Percentiles rank a stretch among this genome's conserved stretches.
phyloP scores from a whole-genome alignment of 805 yeast genomes.

The Ogataea trehalophila region DNA sequence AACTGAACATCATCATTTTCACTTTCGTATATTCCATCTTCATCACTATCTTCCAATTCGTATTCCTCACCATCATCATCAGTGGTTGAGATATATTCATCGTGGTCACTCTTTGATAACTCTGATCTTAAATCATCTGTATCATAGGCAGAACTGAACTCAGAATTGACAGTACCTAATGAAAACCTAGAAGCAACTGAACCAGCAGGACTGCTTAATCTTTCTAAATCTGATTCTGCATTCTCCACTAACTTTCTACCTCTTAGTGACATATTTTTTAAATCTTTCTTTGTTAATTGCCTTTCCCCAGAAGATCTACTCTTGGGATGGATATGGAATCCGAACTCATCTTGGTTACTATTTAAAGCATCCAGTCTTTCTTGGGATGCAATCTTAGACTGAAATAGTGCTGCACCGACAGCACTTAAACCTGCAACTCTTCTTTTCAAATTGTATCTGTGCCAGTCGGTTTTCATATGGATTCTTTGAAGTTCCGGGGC shows the following conservation, averaged over 20 bases:
- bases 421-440: conserved; percentile 83
- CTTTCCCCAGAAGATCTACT: conserved; percentile 22
- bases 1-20: conserved; percentile 19
- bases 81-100: conserved; percentile 3
- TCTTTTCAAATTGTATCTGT: conserved; percentile 89
- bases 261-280: conserved; percentile 28
- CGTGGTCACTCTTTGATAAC: conserved; percentile 12
- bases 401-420: conserved; percentile 34
- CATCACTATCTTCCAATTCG: conserved; percentile 15
- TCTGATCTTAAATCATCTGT: conserved; percentile 20
- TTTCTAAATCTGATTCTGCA: conserved; percentile 8
- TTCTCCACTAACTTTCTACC: conserved; percentile 22
- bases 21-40: conserved; percentile 7
- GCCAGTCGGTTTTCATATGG: conserved; percentile 99
- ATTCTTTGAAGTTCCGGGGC: conserved; percentile 79
- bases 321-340: conserved; percentile 36
- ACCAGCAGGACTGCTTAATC: conserved; percentile 48
- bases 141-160: conserved; percentile 17
- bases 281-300: conserved; percentile 38
- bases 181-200: conserved; percentile 56
- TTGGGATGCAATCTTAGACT: conserved; percentile 24
- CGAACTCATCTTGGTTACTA: conserved; percentile 48
- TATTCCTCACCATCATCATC: conserved; percentile 14
- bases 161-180: conserved; percentile 31
- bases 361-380: conserved; percentile 19